Evolutionary conservation across 441 rosid genomes (phyloP).

Genomic region (Bruguiera hainesii): DNA sequence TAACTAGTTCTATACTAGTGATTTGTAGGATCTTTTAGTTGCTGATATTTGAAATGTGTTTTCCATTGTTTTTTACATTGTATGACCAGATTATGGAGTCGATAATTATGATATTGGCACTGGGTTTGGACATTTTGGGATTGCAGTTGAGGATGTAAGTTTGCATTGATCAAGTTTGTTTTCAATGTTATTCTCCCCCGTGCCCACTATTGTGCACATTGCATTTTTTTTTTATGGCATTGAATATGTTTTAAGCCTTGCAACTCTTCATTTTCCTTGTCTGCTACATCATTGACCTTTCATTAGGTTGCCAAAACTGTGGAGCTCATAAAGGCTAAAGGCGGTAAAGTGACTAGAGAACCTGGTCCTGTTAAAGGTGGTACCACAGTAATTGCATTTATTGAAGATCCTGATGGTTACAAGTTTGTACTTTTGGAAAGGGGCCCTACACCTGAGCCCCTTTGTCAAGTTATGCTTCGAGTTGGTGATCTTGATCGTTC

Average conservation of each 20-base stretch:
- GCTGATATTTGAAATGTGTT: background rate
- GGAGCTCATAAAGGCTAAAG: constrained; percentile 83
- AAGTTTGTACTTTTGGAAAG: constrained; percentile 87
- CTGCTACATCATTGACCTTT: background rate
- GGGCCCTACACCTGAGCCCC: constrained; percentile 85
- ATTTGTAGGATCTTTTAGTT: background rate
- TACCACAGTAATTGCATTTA: constrained; percentile 68
- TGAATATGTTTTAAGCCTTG: no score
- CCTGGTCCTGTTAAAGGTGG: constrained; percentile 96
- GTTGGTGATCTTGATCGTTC: constrained; percentile 94
- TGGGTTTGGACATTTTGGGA: constrained; percentile 93
- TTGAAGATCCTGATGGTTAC: constrained; percentile 98
- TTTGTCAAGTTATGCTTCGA: constrained; percentile 97
- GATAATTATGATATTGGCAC: constrained; percentile 78
- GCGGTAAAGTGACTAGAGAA: constrained; percentile 84
- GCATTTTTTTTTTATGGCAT: no score
- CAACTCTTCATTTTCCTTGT: background rate
- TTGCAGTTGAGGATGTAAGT: constrained; percentile 90
- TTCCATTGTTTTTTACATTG: background rate
- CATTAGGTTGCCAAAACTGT: constrained; percentile 71
- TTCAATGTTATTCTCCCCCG: no score
- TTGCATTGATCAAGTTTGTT: background rate
- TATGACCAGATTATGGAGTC: constrained; percentile 78
- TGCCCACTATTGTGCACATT: no score
- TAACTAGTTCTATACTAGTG: background rate